Conservation (phyloP, 257 asterid genomes). For the Buddleja alternifolia region DNA sequence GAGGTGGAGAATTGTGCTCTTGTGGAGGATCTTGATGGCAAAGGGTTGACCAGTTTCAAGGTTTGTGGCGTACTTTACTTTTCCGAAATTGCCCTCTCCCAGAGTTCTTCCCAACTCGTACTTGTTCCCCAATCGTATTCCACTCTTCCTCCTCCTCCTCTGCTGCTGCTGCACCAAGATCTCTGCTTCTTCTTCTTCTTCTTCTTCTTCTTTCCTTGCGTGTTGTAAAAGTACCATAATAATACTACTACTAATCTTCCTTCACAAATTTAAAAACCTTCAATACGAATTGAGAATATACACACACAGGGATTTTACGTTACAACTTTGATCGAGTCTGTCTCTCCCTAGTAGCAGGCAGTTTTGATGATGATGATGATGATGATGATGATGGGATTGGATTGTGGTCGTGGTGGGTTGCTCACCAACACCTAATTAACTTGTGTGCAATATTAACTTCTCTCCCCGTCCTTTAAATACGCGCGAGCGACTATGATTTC, state of each 20-base stretch:
- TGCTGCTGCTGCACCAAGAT: no score
- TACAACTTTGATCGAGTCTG: no score
- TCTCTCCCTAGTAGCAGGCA: no score
- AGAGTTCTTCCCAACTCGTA: slow-evolving; percentile 81
- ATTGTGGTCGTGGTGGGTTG: no score
- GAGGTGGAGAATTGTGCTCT: slow-evolving; percentile 66
- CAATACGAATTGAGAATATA: not conserved
- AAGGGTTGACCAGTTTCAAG: slow-evolving; percentile 60
- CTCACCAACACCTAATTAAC: no score
- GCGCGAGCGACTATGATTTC: no score
- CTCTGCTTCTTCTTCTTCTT: slow-evolving; percentile 15
- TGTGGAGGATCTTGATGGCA: slow-evolving; percentile 85
- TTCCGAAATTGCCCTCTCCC: slow-evolving; percentile 95
- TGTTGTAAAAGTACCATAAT: slow-evolving; percentile 53
- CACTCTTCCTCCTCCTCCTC: slow-evolving; percentile 29
- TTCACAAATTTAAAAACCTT: not conserved
- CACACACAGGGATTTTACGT: no score
- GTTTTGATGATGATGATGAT: no score
- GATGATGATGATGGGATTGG: no score
- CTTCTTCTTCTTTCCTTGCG: slow-evolving; percentile 29
- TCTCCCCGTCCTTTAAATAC: not conserved
- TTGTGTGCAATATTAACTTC: not conserved
- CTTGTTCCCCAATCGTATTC: slow-evolving; percentile 64
- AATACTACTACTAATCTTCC: not conserved
- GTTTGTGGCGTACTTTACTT: slow-evolving; percentile 78